These are phyloP conservation scores for Davidsoniella virescens DNA, from an alignment of 2,329 filamentous ascomycete species.

Conservation along the genomic window DNA sequence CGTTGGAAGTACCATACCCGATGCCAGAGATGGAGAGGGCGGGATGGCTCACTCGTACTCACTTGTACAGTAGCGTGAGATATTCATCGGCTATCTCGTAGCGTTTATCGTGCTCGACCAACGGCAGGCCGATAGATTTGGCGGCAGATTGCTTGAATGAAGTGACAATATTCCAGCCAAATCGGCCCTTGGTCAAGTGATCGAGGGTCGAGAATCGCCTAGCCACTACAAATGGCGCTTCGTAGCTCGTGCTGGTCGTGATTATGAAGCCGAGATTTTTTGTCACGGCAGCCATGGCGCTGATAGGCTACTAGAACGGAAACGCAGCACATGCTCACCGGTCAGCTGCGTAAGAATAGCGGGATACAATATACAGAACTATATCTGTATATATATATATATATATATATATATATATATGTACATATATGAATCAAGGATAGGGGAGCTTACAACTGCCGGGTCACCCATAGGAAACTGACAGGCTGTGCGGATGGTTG, in stretches of 20 bases:
- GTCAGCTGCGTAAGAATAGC: not conserved
- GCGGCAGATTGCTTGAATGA: conserved; percentile 52
- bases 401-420: too few relatives aligned
- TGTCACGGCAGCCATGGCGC: conserved; percentile 52
- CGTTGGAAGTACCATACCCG: not conserved
- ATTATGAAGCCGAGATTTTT: conserved; percentile 53
- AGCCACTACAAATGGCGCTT: conserved; percentile 51
- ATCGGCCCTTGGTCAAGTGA: conserved; percentile 46
- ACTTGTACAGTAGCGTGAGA: conserved; percentile 40
- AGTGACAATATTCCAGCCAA: conserved; percentile 40
- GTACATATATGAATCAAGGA: not conserved
- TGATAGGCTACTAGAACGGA: conserved; percentile 29
- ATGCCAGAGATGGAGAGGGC: not conserved
- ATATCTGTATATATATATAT: too few relatives aligned
- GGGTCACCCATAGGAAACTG: conserved; percentile 62
- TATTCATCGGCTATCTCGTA: conserved; percentile 47
- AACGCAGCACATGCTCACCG: not conserved
- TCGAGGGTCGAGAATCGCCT: conserved; percentile 49
- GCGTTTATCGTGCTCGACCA: conserved; percentile 32
- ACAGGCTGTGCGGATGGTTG: conserved; percentile 43
- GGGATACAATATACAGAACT: not conserved
- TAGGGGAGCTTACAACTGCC: conserved; percentile 19
- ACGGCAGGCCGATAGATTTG: conserved; percentile 41
- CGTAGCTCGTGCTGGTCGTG: conserved; percentile 51
- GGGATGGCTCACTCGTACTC: conserved; percentile 15